These are phyloP conservation scores for Fusarium circinatum DNA, from an alignment of 2,329 filamentous ascomycete species.

Conservation along the genomic window DNA sequence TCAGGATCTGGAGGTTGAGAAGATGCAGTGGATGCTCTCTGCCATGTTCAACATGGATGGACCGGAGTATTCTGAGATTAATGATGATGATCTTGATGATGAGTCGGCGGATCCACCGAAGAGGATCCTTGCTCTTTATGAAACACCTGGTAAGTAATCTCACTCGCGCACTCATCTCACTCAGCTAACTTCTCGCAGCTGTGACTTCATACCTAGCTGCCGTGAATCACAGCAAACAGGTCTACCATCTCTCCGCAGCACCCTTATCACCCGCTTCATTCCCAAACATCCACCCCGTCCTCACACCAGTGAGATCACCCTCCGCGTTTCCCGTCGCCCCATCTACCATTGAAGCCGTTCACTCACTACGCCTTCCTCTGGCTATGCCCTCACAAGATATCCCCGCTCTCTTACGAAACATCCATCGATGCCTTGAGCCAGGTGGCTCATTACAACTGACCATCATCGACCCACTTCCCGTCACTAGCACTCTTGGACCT, in stretches of 20 bases:
- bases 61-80: background rate
- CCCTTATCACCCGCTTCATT: slow-evolving; percentile 45
- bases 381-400: slow-evolving; percentile 66
- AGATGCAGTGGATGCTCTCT: slow-evolving; percentile 69
- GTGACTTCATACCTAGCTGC: slow-evolving; percentile 27
- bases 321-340: slow-evolving; percentile 52
- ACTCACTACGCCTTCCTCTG: slow-evolving; percentile 66
- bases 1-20: slow-evolving; percentile 59
- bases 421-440: slow-evolving; percentile 65
- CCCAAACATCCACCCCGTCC: slow-evolving; percentile 54
- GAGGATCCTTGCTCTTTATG: slow-evolving; percentile 28
- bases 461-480: slow-evolving; percentile 70
- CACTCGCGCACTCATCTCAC: rapidly evolving
- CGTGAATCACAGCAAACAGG: slow-evolving; percentile 20
- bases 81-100: slow-evolving; percentile 41
- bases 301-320: slow-evolving; percentile 52
- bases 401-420: slow-evolving; percentile 64
- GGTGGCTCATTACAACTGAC: slow-evolving; percentile 67
- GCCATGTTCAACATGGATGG: slow-evolving; percentile 59
- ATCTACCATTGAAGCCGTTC: slow-evolving; percentile 59
- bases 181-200: background rate
- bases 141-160: slow-evolving; percentile 17
- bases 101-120: slow-evolving; percentile 1
- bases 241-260: slow-evolving; percentile 28
- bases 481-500: slow-evolving; percentile 64